A percentile compares a stretch with the other conserved stretches of the same genome.
Evolutionary conservation across 352 stramenopile genomes (phyloP).

Genomic region (Phytophthora sp.): DNA sequence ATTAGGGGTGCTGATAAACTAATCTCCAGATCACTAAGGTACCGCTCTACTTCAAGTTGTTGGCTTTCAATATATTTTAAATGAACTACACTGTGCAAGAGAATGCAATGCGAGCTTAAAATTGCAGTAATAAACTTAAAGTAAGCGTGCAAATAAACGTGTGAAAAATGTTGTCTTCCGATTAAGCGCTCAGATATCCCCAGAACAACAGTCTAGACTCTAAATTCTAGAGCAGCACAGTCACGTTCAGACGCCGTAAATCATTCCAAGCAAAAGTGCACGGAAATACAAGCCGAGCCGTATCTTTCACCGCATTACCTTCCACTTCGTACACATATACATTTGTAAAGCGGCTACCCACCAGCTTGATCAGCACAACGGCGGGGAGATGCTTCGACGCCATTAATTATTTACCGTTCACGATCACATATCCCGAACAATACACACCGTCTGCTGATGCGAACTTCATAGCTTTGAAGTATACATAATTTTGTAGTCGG

Average conservation of each 20-base stretch:
- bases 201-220: background rate
- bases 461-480: background rate
- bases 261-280: background rate
- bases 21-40: too few relatives aligned
- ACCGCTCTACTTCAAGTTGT: too few relatives aligned
- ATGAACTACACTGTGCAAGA: too few relatives aligned
- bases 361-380: background rate
- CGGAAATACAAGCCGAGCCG: background rate
- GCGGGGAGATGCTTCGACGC: background rate
- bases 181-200: too few relatives aligned
- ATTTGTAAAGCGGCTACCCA: background rate
- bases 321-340: background rate
- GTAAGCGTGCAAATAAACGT: too few relatives aligned
- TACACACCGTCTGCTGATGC: background rate
- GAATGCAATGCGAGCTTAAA: too few relatives aligned
- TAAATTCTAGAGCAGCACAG: background rate
- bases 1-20: too few relatives aligned
- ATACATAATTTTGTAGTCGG: background rate
- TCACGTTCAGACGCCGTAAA: background rate
- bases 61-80: too few relatives aligned
- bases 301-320: background rate
- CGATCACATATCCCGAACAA: background rate
- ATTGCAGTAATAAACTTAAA: too few relatives aligned
- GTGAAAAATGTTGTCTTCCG: too few relatives aligned
- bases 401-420: background rate